These are phyloP conservation scores for Lentinula aciculospora DNA, from an alignment of 768 basidiomycete species.

Conservation along the genomic window DNA sequence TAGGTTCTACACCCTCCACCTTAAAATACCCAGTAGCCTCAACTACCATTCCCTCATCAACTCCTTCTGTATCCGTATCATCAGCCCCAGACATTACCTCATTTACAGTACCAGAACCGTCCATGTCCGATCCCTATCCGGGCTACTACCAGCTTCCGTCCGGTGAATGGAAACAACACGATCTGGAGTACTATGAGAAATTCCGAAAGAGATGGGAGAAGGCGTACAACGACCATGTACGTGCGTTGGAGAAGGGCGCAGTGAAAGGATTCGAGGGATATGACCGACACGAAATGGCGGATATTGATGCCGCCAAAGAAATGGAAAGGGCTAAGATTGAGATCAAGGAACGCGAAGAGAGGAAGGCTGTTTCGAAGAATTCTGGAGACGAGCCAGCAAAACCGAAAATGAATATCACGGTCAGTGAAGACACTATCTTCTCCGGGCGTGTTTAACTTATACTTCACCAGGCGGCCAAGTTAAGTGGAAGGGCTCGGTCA, in stretches of 20 bases:
- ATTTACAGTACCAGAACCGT: conserved; percentile 70
- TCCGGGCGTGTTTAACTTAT: too few relatives aligned
- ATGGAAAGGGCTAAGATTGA: conserved; percentile 76
- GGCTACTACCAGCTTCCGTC: conserved; percentile 85
- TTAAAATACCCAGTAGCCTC: conserved; percentile 11
- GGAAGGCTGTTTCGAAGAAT: conserved; percentile 68
- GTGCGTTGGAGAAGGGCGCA: conserved; percentile 64
- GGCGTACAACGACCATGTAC: conserved; percentile 67
- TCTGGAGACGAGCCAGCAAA: conserved; percentile 47
- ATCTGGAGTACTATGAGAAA: conserved; percentile 59
- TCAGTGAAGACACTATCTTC: conserved; percentile 27
- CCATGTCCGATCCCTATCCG: conserved; percentile 70
- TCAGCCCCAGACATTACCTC: conserved; percentile 67
- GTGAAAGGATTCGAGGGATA: conserved; percentile 67
- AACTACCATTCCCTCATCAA: neutral
- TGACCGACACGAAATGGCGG: conserved; percentile 45
- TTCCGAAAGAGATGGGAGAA: conserved; percentile 70
- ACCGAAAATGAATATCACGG: conserved; percentile 82
- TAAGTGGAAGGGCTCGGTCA: conserved; percentile 62
- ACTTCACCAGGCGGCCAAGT: conserved; percentile 54
- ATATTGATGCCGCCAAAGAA: conserved; percentile 65
- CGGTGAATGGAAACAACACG: conserved; percentile 74
- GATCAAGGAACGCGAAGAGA: conserved; percentile 69
- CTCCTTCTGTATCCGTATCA: conserved; percentile 34
- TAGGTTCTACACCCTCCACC: conserved; percentile 16